A percentile compares a stretch with the other conserved stretches of the same genome.
These are phyloP conservation scores for Salvia hispanica DNA, from an alignment of 257 asterid species.

Conservation along the genomic window DNA sequence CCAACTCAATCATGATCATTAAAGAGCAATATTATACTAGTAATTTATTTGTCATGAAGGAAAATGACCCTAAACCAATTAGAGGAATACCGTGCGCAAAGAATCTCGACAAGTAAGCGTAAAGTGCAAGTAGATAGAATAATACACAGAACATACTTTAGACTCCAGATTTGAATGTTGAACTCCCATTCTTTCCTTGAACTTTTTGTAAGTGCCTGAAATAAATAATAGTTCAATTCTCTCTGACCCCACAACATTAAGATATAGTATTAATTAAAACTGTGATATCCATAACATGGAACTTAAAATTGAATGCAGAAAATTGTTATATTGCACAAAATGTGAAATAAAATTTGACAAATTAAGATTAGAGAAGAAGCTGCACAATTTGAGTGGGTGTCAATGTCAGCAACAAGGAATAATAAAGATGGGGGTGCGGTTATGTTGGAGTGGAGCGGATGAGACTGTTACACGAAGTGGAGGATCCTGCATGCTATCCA, in stretches of 20 bases:
- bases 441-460: no score
- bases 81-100: constrained; percentile 7
- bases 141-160: constrained; percentile 46
- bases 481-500: no score
- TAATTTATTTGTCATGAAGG: constrained; percentile 14
- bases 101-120: constrained; percentile 15
- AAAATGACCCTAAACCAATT: constrained; percentile 6
- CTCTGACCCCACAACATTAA: constrained; percentile 2
- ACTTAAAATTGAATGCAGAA: background rate
- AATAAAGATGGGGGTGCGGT: no score
- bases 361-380: constrained; percentile 17
- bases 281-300: background rate
- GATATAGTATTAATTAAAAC: background rate
- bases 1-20: background rate
- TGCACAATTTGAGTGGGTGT: background rate
- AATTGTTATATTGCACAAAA: background rate
- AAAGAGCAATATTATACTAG: background rate
- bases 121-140: constrained; percentile 19
- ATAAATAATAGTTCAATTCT: constrained; percentile 28
- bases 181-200: constrained; percentile 72
- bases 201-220: constrained; percentile 92
- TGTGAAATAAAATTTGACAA: constrained; percentile 18
- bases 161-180: constrained; percentile 54
- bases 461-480: no score
- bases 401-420: no score